These are phyloP conservation scores for Botrytis squamosa DNA, from an alignment of 2,329 filamentous ascomycete genomes.

Conservation along the genomic window DNA sequence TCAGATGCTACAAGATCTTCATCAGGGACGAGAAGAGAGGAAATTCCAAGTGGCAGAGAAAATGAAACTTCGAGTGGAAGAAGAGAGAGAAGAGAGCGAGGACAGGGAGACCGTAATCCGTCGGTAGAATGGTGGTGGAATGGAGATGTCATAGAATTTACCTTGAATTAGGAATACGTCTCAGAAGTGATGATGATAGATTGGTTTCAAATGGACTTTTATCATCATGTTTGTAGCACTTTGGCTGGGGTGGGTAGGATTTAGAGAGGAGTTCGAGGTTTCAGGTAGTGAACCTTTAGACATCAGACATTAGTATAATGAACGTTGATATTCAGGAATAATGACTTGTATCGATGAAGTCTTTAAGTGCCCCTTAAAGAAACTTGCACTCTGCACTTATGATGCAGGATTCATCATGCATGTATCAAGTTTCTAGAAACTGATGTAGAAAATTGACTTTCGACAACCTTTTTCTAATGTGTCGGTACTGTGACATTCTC, in stretches of 20 bases:
- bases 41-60: neutral
- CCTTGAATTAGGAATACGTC: neutral
- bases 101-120: too few relatives aligned
- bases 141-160: neutral
- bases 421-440: too few relatives aligned
- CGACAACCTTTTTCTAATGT: too few relatives aligned
- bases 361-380: too few relatives aligned
- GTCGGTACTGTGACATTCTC: too few relatives aligned
- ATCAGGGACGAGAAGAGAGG: neutral
- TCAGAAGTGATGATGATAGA: neutral
- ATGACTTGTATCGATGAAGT: too few relatives aligned
- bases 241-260: neutral
- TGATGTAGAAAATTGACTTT: too few relatives aligned
- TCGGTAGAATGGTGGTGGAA: neutral
- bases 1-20: neutral
- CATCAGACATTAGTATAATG: neutral
- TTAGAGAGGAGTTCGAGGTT: neutral
- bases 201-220: too few relatives aligned
- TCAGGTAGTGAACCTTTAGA: neutral
- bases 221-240: neutral
- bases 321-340: neutral
- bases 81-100: neutral
- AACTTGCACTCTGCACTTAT: too few relatives aligned
- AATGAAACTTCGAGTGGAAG: neutral
- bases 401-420: too few relatives aligned